These are phyloP conservation scores for Suhomyces faveliae DNA, from an alignment of 805 yeast species.

Conservation along the genomic window DNA sequence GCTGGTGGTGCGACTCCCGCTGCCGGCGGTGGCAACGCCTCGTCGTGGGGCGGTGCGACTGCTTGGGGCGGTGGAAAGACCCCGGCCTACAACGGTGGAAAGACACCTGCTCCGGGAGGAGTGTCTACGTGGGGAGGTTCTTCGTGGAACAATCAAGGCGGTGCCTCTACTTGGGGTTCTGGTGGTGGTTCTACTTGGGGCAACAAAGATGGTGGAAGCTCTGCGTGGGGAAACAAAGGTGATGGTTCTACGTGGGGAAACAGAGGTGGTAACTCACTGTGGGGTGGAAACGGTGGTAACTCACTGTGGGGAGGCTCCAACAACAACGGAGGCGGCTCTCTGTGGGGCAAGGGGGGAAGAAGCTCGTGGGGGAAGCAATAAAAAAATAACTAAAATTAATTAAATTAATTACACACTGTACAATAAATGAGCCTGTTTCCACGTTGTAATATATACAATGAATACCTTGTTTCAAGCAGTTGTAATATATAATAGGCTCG, in stretches of 20 bases:
- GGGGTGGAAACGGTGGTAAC: slow-evolving; percentile 20
- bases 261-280: slow-evolving; percentile 29
- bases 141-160: slow-evolving; percentile 11
- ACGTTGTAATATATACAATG: too few relatives aligned
- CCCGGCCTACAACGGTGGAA: slow-evolving; percentile 20
- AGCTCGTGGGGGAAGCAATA: slow-evolving; percentile 10
- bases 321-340: slow-evolving; percentile 8
- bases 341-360: slow-evolving; percentile 10
- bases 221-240: slow-evolving; percentile 19
- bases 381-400: background rate
- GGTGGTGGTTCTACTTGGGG: slow-evolving; percentile 18
- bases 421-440: background rate
- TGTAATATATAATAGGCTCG: too few relatives aligned
- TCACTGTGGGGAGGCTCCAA: slow-evolving; percentile 1
- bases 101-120: slow-evolving; percentile 24
- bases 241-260: slow-evolving; percentile 19
- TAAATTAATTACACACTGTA: background rate
- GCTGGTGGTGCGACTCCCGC: slow-evolving; percentile 32
- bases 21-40: slow-evolving; percentile 9
- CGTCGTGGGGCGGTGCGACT: slow-evolving; percentile 43
- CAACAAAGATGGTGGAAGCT: slow-evolving; percentile 11
- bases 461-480: too few relatives aligned
- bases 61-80: slow-evolving; percentile 44
- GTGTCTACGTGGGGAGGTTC: slow-evolving; percentile 41
- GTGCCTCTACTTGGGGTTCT: slow-evolving; percentile 18